These are phyloP conservation scores for Brassica incana DNA, from an alignment of 345 rosid genomes.

Conservation along the genomic window DNA sequence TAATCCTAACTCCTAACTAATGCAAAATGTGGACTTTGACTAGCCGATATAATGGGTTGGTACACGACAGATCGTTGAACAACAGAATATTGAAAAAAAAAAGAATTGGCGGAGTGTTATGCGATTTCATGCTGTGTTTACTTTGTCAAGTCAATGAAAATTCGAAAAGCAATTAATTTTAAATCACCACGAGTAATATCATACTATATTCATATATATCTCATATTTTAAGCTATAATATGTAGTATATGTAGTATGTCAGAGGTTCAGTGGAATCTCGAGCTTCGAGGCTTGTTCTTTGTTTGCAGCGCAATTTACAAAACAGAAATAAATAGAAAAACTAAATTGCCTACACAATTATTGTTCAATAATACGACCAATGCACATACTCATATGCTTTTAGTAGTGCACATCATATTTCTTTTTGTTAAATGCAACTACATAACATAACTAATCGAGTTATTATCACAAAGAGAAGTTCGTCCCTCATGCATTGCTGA, in stretches of 20 bases:
- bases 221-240: constrained; percentile 8
- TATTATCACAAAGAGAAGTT: background rate
- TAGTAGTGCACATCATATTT: background rate
- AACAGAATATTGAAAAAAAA: background rate
- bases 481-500: constrained; percentile 13
- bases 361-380: constrained; percentile 26
- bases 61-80: background rate
- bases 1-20: background rate
- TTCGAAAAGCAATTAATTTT: background rate
- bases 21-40: background rate
- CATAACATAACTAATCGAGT: background rate
- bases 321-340: background rate
- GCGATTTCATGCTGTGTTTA: background rate
- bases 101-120: background rate
- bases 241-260: background rate
- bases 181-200: background rate
- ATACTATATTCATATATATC: background rate
- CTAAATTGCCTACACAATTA: constrained; percentile 7
- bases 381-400: constrained; percentile 14
- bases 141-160: background rate
- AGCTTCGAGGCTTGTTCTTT: constrained; percentile 30
- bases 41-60: background rate
- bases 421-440: background rate
- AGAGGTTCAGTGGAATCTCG: constrained; percentile 36
- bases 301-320: constrained; percentile 15